phyloP scores from a whole-genome alignment of 2,329 filamentous ascomycete species.

The Rhinocladiella mackenziei region DNA sequence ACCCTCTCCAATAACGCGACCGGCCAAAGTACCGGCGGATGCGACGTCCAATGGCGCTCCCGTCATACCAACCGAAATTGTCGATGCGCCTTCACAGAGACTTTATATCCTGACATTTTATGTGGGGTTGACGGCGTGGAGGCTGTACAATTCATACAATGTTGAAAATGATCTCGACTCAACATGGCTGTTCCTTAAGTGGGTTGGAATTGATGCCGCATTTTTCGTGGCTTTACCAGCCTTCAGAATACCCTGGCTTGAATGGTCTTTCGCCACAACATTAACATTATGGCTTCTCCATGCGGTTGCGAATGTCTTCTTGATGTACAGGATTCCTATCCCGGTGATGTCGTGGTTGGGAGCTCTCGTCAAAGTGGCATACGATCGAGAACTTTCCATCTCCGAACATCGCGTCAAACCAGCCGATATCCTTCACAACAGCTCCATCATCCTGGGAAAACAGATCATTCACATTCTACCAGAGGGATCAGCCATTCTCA shows the following conservation, averaged over 20 bases:
- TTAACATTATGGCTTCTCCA: constrained; percentile 68
- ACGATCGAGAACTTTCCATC: constrained; percentile 87
- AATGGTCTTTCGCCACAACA: constrained; percentile 75
- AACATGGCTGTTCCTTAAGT: constrained; percentile 90
- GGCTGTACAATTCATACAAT: constrained; percentile 78
- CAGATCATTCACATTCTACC: constrained; percentile 97
- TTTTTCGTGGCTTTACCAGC: constrained; percentile 85
- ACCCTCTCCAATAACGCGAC: constrained; percentile 26
- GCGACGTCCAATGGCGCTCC: constrained; percentile 45
- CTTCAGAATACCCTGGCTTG: constrained; percentile 91
- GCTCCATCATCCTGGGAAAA: constrained; percentile 88
- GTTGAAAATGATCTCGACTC: constrained; percentile 80
- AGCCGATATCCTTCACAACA: constrained; percentile 80
- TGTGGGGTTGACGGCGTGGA: constrained; percentile 70
- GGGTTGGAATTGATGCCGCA: constrained; percentile 78
- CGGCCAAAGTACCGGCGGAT: constrained; percentile 16
- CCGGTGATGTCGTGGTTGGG: constrained; percentile 71
- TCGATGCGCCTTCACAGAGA: constrained; percentile 88
- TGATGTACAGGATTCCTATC: constrained; percentile 88
- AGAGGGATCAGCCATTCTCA: constrained; percentile 88
- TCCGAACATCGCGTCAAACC: constrained; percentile 92
- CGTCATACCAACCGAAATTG: constrained; percentile 71
- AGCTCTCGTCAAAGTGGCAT: constrained; percentile 72
- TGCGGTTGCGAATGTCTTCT: constrained; percentile 69
- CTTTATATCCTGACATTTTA: constrained; percentile 84